phyloP scores from a whole-genome alignment of 2,329 filamentous ascomycete species.

The Bipolaris sorokiniana region DNA sequence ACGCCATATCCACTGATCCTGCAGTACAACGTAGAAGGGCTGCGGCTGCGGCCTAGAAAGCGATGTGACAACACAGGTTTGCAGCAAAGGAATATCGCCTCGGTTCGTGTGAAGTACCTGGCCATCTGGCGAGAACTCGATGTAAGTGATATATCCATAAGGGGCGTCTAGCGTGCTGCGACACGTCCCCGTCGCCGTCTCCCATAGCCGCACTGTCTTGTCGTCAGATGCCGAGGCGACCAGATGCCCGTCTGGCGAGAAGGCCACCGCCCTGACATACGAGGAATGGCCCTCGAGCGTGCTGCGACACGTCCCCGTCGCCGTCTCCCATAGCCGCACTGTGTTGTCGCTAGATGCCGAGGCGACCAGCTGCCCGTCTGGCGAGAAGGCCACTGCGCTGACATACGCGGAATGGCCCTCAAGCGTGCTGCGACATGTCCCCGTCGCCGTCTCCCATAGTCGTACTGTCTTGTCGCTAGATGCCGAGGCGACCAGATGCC shows the following conservation, averaged over 20 bases:
- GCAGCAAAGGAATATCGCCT: slow-evolving; percentile 16
- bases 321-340: no score
- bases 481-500: no score
- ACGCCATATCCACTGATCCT: slow-evolving; percentile 20
- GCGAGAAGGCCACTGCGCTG: no score
- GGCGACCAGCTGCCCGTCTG: no score
- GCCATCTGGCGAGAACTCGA: neutral
- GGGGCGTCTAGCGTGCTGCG: slow-evolving; percentile 3
- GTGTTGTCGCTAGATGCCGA: no score
- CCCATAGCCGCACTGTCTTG: neutral
- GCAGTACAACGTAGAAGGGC: slow-evolving; percentile 8
- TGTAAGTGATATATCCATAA: neutral
- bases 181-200: slow-evolving; percentile 3
- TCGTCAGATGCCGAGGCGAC: neutral
- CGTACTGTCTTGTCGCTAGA: no score
- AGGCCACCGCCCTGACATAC: neutral
- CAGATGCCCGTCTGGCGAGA: neutral
- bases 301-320: neutral
- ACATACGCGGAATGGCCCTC: no score
- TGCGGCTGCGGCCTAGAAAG: neutral
- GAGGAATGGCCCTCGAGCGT: neutral
- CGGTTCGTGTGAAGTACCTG: slow-evolving; percentile 7
- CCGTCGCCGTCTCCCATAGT: no score
- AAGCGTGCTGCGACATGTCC: no score
- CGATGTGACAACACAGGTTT: slow-evolving; percentile 4